Percentiles rank a stretch among this genome's conserved stretches.
These are phyloP conservation scores for Herpetospermum pedunculosum DNA, from an alignment of 306 rosid species.

Conservation along the genomic window DNA sequence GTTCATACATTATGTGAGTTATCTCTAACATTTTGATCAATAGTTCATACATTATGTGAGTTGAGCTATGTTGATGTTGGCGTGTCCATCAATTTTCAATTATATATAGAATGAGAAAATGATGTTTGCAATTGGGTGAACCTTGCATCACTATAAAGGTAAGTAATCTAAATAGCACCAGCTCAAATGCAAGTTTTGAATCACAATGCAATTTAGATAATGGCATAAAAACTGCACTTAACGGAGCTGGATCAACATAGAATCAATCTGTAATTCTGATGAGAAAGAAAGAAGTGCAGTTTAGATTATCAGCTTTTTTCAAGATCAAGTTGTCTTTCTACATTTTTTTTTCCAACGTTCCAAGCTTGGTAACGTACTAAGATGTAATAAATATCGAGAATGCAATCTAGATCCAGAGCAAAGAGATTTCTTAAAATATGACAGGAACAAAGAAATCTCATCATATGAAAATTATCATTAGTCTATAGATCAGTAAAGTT, in stretches of 20 bases:
- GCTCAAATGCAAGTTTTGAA: neutral
- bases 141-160: neutral
- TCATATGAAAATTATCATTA: neutral
- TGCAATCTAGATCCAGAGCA: neutral
- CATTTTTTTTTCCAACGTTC: neutral
- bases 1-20: too few species aligned
- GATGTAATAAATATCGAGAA: neutral
- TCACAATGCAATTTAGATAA: neutral
- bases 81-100: neutral
- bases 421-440: neutral
- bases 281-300: neutral
- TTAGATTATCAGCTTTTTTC: neutral
- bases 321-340: neutral
- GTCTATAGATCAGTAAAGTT: neutral
- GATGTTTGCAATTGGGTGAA: neutral
- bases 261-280: neutral
- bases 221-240: neutral
- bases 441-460: neutral
- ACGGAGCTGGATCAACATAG: neutral
- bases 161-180: neutral
- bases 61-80: too few species aligned
- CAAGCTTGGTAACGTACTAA: neutral
- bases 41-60: too few species aligned
- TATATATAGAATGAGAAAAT: neutral
- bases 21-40: too few species aligned